phyloP scores from a whole-genome alignment of 1,284 basidiomycete species.

The Leccinum pachyderme region DNA sequence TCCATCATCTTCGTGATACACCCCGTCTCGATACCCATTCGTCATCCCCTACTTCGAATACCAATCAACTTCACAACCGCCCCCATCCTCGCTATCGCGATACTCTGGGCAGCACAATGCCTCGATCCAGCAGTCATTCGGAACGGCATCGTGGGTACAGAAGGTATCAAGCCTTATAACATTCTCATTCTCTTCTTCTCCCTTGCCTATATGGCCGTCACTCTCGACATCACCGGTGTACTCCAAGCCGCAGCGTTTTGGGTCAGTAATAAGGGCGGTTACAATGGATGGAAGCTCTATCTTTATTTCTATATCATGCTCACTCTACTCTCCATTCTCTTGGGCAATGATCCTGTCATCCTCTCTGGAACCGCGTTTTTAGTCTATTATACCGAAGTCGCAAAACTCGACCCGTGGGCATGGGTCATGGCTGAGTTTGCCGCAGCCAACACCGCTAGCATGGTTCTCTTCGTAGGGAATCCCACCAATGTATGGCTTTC shows the following conservation, averaged over 20 bases:
- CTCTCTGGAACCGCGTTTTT: conserved; percentile 85
- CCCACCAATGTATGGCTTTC: conserved; percentile 58
- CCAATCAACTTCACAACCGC: conserved; percentile 70
- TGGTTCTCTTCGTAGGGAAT: conserved; percentile 69
- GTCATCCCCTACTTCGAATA: conserved; percentile 38
- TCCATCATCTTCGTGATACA: conserved; percentile 74
- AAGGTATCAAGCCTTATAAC: conserved; percentile 87
- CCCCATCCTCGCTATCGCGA: conserved; percentile 75
- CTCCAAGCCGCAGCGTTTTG: conserved; percentile 85
- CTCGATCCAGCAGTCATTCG: conserved; percentile 65
- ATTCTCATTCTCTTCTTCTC: conserved; percentile 92
- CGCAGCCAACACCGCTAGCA: conserved; percentile 79
- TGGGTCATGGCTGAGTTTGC: conserved; percentile 60
- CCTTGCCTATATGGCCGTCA: conserved; percentile 92
- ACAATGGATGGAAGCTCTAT: conserved; percentile 70
- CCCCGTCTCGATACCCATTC: conserved; percentile 55
- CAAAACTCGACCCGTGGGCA: conserved; percentile 46
- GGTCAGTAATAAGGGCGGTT: conserved; percentile 78
- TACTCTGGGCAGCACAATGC: conserved; percentile 76
- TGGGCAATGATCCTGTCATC: conserved; percentile 91
- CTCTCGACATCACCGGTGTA: conserved; percentile 87
- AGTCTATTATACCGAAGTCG: conserved; percentile 79
- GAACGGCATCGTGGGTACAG: conserved; percentile 69
- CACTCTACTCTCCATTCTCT: conserved; percentile 72
- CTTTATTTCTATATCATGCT: conserved; percentile 80